Percentiles rank a stretch among this genome's conserved stretches.
Evolutionary conservation across 441 rosid genomes (phyloP).

Genomic region (Erodium trifolium): DNA sequence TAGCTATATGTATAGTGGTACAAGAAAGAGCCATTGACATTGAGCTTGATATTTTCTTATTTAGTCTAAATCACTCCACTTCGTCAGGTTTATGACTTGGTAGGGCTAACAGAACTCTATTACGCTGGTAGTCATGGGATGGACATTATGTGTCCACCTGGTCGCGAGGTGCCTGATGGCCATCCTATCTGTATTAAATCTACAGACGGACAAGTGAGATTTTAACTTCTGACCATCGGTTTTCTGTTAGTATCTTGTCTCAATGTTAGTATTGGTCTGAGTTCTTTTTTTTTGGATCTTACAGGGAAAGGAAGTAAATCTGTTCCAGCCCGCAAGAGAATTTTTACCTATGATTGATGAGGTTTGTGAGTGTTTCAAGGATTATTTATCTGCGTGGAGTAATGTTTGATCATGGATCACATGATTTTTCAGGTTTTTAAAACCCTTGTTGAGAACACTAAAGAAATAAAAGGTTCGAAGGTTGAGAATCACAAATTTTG

Average conservation of each 20-base stretch:
- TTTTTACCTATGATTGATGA: conserved; percentile 26
- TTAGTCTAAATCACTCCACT: not conserved
- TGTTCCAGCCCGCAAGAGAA: conserved; percentile 86
- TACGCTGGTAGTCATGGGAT: conserved; percentile 99
- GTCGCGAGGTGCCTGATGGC: conserved; percentile 32
- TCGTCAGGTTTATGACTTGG: conserved; percentile 69
- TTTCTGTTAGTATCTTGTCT: not conserved
- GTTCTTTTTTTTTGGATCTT: not conserved
- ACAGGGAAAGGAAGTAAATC: conserved; percentile 68
- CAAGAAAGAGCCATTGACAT: not conserved
- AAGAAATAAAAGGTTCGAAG: conserved; percentile 62
- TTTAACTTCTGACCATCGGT: not conserved
- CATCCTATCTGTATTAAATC: conserved; percentile 46
- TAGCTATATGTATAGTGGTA: not conserved
- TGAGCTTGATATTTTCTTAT: not conserved
- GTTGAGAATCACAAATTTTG: conserved; percentile 97
- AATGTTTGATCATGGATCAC: not conserved
- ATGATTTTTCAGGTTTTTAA: conserved; percentile 48
- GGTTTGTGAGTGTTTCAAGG: conserved; percentile 26
- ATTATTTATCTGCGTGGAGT: not conserved
- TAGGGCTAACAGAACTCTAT: conserved; percentile 82
- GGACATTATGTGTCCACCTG: conserved; percentile 79
- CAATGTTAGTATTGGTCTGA: not conserved
- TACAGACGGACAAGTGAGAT: conserved; percentile 51
- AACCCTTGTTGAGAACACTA: conserved; percentile 67